Evolutionary conservation across 441 rosid species (phyloP).

Genomic region (Brassica hybrid): DNA sequence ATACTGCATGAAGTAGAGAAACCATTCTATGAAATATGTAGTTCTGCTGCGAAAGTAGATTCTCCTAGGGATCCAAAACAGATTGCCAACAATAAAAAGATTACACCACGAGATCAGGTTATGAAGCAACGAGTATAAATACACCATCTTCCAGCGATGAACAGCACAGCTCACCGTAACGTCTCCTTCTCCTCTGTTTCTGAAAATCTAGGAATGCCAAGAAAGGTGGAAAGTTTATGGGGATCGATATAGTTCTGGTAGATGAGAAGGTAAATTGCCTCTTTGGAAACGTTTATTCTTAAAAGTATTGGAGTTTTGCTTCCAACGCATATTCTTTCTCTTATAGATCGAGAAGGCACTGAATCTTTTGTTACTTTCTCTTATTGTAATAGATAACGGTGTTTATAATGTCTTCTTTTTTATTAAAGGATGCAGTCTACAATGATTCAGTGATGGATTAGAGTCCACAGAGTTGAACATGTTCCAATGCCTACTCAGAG

Average conservation of each 20-base stretch:
- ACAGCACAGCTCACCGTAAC: too few relatives aligned
- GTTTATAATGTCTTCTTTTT: too few relatives aligned
- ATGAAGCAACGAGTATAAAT: conserved; percentile 1
- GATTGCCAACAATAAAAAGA: conserved; percentile 26
- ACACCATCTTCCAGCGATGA: too few relatives aligned
- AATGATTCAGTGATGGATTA: too few relatives aligned
- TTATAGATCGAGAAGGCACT: background rate
- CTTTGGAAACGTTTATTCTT: background rate
- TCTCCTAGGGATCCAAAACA: conserved; percentile 38
- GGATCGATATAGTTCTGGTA: too few relatives aligned
- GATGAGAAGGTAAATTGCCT: background rate
- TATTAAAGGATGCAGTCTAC: background rate
- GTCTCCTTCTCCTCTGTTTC: too few relatives aligned
- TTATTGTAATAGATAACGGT: background rate
- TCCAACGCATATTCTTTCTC: background rate
- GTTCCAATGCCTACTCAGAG: background rate
- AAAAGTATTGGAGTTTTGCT: background rate
- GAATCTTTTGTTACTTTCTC: background rate
- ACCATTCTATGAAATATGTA: conserved; percentile 36
- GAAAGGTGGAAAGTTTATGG: too few relatives aligned
- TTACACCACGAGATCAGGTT: conserved; percentile 33
- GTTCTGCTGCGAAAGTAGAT: conserved; percentile 33
- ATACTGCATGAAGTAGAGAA: conserved; percentile 30
- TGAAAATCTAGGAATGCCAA: too few relatives aligned
- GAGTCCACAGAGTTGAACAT: too few relatives aligned